These are phyloP conservation scores for Diplodia sapinea DNA, from an alignment of 2,329 filamentous ascomycete genomes.

Conservation along the genomic window DNA sequence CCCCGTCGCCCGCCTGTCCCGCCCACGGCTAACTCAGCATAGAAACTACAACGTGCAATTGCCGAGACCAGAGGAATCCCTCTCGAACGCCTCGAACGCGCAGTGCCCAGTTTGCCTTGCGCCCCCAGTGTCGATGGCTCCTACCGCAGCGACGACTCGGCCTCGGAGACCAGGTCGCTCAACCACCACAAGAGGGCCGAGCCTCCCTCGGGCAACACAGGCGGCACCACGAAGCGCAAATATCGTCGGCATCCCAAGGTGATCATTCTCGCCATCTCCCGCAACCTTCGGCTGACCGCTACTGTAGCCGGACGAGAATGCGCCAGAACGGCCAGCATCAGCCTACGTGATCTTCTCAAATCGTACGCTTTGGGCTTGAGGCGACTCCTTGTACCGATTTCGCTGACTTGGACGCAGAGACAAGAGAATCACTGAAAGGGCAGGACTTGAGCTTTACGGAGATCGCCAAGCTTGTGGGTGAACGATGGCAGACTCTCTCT, in stretches of 20 bases:
- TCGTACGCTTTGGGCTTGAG: conserved; percentile 59
- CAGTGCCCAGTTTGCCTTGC: conserved; percentile 20
- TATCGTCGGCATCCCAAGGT: conserved; percentile 81
- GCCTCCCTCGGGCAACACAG: conserved; percentile 42
- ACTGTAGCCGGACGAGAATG: conserved; percentile 73
- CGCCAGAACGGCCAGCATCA: conserved; percentile 78
- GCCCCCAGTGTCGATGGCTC: conserved; percentile 57
- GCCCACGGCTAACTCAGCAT: conserved; percentile 16
- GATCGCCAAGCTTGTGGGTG: conserved; percentile 81
- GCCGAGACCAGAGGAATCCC: conserved; percentile 69
- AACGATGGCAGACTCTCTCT: conserved; percentile 77
- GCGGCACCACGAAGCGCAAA: conserved; percentile 66
- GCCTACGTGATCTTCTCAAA: conserved; percentile 88
- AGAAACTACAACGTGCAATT: conserved; percentile 86
- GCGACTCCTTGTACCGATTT: not conserved
- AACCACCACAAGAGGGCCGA: conserved; percentile 48
- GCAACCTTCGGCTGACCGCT: not conserved
- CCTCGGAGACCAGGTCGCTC: conserved; percentile 56
- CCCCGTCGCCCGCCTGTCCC: not conserved
- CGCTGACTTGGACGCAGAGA: conserved; percentile 56
- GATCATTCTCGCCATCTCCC: conserved; percentile 36
- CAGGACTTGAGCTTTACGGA: conserved; percentile 81
- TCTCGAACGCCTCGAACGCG: conserved; percentile 34
- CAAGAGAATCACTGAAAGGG: conserved; percentile 77
- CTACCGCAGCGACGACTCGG: conserved; percentile 61